Base-by-base conservation (phyloP, 805 yeast species). In the Starmerella davenportii region DNA sequence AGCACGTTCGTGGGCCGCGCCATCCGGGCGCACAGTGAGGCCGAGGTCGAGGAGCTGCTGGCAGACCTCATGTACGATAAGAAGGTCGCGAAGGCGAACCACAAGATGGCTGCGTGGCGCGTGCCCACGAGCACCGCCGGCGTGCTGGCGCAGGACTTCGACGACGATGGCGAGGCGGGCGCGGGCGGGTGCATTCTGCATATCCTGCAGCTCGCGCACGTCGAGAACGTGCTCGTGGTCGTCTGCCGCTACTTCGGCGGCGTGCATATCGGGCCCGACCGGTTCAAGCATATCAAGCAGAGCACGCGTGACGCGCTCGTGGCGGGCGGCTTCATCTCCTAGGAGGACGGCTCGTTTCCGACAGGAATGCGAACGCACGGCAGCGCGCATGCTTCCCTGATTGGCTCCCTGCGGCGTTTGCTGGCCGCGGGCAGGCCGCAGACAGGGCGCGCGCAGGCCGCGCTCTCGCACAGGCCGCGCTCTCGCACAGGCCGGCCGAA, bases 81-180 rank as follows among this genome's bases (percentile, higher is more conserved):
- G 28, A 77, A 72, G 54, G 65, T 90, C 14, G 56, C 73, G 5
- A 66, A 68, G 44, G 76, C 95, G 0, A 55, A 68, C 1, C 96
- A 87, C 57, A 76, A 76, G 43, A 90, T 90, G 75, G 69, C 74
- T 14, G 90, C 94, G 0, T 85, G 87, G 77, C 62, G 96, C 45
- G 76, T 90, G 3, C 64, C 65, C 40, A 55, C 66, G n/a, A 56
- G 53, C 1, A 59, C 59, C 21, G 80, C 75, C 0, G 36, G 37
- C 15, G 28, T 32, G 3, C 64, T 68, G 28, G 68, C 65, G 35
- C 90, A 80, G 50, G 95, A 90, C 50, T 84, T 80, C 49, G 95
- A 90, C 52, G 96, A 90, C 55, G 98, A 87, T 53, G 98, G 98
- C 2, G 98, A 90, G 53, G 68, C 92, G 0, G 96, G 96, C 1